Conservation (phyloP, 1,139 yeast species). For the Magnusiomyces fungicola region DNA sequence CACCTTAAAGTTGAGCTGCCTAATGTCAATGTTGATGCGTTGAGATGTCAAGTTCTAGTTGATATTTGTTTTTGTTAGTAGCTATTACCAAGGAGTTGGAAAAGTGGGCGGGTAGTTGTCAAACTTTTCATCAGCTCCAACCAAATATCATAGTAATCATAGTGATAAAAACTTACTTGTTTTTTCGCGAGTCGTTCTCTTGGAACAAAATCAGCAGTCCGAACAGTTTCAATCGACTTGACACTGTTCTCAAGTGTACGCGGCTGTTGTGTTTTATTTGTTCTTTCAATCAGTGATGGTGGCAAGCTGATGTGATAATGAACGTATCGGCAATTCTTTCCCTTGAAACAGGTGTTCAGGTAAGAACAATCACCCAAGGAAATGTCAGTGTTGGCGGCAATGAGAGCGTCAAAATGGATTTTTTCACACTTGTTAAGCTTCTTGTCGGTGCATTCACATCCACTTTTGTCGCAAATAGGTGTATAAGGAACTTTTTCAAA, state of each 20-base stretch:
- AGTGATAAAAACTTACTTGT: too few species aligned
- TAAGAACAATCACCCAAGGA: conserved; percentile 89
- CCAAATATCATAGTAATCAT: not conserved
- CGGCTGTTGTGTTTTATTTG: not conserved
- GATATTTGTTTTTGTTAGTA: conserved; percentile 8
- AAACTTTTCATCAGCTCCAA: not conserved
- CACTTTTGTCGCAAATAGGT: not conserved
- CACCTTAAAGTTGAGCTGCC: conserved; percentile 56
- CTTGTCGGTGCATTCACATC: conserved; percentile 2
- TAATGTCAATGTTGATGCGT: conserved; percentile 81
- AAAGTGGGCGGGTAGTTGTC: not conserved
- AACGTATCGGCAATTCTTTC: conserved; percentile 68
- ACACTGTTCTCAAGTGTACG: too few species aligned
- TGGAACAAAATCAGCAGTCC: too few species aligned
- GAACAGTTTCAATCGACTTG: too few species aligned
- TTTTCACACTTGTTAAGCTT: conserved; percentile 18
- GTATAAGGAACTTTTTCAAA: conserved; percentile 27
- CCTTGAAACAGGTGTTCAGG: conserved; percentile 86
- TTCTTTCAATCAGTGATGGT: conserved; percentile 12
- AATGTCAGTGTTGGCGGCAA: conserved; percentile 47
- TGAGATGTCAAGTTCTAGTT: conserved; percentile 51
- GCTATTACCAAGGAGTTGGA: conserved; percentile 5
- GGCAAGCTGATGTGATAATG: conserved; percentile 54
- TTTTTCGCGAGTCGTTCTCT: too few species aligned
- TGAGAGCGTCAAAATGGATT: conserved; percentile 31